Base-by-base conservation (phyloP, 73 alveolate genomes). In the Paramecium sonneborni region DNA sequence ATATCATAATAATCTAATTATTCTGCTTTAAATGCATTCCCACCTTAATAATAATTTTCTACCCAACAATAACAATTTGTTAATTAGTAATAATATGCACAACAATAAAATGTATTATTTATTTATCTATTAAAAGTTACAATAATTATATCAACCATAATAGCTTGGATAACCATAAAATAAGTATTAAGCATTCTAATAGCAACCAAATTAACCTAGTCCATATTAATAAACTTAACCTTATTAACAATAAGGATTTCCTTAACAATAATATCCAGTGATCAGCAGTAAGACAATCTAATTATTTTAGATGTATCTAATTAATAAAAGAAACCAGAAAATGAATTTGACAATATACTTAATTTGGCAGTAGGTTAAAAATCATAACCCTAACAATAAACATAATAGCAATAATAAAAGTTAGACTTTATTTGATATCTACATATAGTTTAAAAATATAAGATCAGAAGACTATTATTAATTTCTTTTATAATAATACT, bases 311-410 rank as follows among this genome's bases (percentile, higher is more conserved):
- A 62, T 12, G 20, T 62, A 26, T 62, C 39, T 30, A 62, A 10
- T 32, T 62, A 26, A 62, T 62, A 62, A 26, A 62, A 62, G 52
- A 26, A 62, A 62, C 84, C 84, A 62, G 84, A 62, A n/a, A 62
- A 62, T 62, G 84, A 62, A 62, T 62, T 62, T 62, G 84, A 62
- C 44, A 32, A 62, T 62, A 62, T 62, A 26, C 84, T 62, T 32
- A 62, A 62, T 62, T 62, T 62, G 44, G 84, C 84, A 26, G 84
- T 62, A 62, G 26, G 84, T 32, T 30, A 62, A 32, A 62, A 62
- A 62, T 7, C 84, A 10, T 30, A 26, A 12, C 84, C 21, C 1
- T 32, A 26, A 26, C 11, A 62, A 62, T 32, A 24, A 32, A 2
- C 84, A 30, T 62, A 62, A 30, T 52, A 52, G 26, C 34, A 62